Base-by-base conservation (phyloP, 768 basidiomycete genomes). In the Hysterangium stoloniferum region DNA sequence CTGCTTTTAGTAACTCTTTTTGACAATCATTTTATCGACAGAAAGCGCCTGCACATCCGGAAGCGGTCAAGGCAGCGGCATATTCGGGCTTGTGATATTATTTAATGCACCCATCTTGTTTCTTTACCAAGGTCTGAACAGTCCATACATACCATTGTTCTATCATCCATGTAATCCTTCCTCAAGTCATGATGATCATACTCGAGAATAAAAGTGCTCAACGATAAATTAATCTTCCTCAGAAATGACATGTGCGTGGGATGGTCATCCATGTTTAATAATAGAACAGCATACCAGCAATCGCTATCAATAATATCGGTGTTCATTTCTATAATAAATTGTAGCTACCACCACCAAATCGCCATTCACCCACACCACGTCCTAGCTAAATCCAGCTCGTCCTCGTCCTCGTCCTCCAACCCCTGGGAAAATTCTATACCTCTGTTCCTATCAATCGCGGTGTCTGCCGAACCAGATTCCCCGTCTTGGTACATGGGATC, bases 11-110 rank as follows among this genome's bases (percentile, higher is more conserved):
- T 22, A 12, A 17, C 17, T 41, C 33, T 65, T 60, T 15, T 59
- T 56, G 1, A 70, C 68, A 29, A 71, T 32, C 4, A 57, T 58
- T 13, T 24, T 20, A 25, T 15, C 6, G 24, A 8, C 38, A 45
- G 44, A 28, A 12, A 17, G 33, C 28, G 1, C 5, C 17, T n/a
- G 40, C 31, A 5, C 7, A 51, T 32, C 49, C 37, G 33, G 36
- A 55, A 33, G 46, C 46, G 19, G 56, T 53, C 31, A 58, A 27
- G 19, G 44, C 51, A 34, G 28, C 53, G 22, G 48, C 40, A 12
- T 51, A 51, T 40, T 51, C 28, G 9, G 49, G 49, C 38, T 41
- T 40, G 17, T 41, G 25, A 32, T 41, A 17, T n/a, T 12, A 12
- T 6, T 40, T 19, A 40, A 37, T 20, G 20, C 35, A n/a, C n/a